phyloP scores from a whole-genome alignment of 306 rosid species.

The Malus orientalis region DNA sequence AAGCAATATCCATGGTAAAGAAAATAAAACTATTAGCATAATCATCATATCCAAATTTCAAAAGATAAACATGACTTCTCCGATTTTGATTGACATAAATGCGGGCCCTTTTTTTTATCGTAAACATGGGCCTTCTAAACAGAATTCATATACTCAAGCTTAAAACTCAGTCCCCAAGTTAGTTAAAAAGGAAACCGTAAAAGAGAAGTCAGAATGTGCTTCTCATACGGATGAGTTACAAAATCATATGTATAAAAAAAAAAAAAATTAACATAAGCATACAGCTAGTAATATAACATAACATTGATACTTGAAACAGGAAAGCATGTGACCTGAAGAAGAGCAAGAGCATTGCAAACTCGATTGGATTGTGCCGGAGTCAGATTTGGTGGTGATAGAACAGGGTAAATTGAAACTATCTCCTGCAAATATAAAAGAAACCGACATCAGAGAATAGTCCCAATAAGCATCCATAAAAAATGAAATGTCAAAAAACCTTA shows the following conservation, averaged over 20 bases:
- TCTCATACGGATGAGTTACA: background rate
- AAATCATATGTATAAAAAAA: background rate
- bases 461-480: background rate
- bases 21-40: background rate
- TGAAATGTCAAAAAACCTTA: background rate
- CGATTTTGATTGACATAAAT: background rate
- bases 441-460: background rate
- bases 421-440: constrained; percentile 41
- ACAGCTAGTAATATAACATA: background rate
- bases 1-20: background rate
- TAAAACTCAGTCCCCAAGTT: background rate
- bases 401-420: constrained; percentile 68
- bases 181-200: background rate
- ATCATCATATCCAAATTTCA: background rate
- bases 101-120: background rate
- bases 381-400: constrained; percentile 64
- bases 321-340: constrained; percentile 65
- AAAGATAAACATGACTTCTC: background rate
- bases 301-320: background rate
- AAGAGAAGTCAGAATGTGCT: background rate
- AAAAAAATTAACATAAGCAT: background rate
- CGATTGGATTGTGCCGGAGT: constrained; percentile 76
- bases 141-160: background rate
- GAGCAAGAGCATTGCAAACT: constrained; percentile 90
- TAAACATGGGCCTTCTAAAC: background rate